A percentile compares a stretch with the other conserved stretches of the same genome.
phyloP scores from a whole-genome alignment of 208 protist genomes.

The Trypanosoma scelopori region DNA sequence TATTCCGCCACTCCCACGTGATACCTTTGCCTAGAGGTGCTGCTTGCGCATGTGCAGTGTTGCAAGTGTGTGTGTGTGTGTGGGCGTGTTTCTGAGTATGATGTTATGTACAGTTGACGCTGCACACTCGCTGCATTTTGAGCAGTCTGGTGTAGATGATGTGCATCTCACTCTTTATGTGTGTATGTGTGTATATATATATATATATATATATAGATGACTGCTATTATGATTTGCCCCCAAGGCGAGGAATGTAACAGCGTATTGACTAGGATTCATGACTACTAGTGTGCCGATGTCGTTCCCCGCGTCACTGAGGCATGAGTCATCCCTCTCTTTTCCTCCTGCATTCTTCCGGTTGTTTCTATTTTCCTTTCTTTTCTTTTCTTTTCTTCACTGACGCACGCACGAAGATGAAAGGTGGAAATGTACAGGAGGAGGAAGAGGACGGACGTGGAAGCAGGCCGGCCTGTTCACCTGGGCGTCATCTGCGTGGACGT shows the following conservation, averaged over 20 bases:
- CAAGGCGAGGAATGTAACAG: no score
- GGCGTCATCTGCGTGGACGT: conserved; percentile 32
- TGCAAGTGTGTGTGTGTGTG: neutral
- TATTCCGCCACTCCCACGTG: conserved; percentile 51
- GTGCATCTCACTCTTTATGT: conserved; percentile 20
- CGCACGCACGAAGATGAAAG: neutral
- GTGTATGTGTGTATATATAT: conserved; percentile 29
- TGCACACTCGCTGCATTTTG: no score
- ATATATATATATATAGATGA: conserved; percentile 13
- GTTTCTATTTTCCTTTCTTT: conserved; percentile 13
- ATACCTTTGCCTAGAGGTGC: conserved; percentile 37
- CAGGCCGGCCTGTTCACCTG: conserved; percentile 1
- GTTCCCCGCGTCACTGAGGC: no score
- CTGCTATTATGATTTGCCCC: no score
- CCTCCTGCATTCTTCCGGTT: no score
- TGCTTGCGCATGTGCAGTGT: neutral
- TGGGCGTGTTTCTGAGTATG: neutral
- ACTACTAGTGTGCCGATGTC: no score
- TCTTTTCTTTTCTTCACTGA: conserved; percentile 16
- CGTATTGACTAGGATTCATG: no score
- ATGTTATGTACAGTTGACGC: neutral
- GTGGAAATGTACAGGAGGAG: neutral
- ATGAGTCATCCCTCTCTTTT: no score
- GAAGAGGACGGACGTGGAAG: neutral
- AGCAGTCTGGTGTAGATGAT: neutral